Base-by-base conservation (phyloP, 192 early-diverging fungal species). In the Glomus cerebriforme region DNA sequence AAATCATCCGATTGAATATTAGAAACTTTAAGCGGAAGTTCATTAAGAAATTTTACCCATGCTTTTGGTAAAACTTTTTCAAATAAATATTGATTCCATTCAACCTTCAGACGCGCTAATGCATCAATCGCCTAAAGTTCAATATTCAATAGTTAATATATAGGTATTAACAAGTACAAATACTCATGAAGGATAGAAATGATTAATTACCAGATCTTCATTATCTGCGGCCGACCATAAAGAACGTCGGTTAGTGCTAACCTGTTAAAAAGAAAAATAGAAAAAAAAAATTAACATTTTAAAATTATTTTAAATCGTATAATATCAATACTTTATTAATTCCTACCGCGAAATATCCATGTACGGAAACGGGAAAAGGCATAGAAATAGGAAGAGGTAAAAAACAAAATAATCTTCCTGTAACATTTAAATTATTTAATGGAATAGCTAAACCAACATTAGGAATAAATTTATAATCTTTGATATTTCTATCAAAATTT, bases 301-400 rank as follows among this genome's bases (percentile, higher is more conserved):
- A n/a, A n/a, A n/a, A n/a, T n/a, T n/a, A n/a, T n/a, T 43, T 43
- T 9, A 0, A 43, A 43, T 43, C 6, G 7, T 6, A 43, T 43
- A 43, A 43, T 43, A 43, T 43, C 39, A 43, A 43, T 9, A 24
- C n/a, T 47, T 47, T 35, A 35, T 6, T 2, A 1, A 17, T 24
- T 19, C 60, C 75, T 43, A 85, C 80, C 6, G 84, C 82, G 62
- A 85, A 85, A 60, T 79, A 74, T 1, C 84, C 84, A 27, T 85
- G 78, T 37, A 85, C 81, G 47, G 83, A 82, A 13, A 82, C 84
- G 0, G 64, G 80, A 26, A 85, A 79, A 0, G 83, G 83, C 1
- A 77, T 59, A 24, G 59, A 32, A 19, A 82, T 77, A 4, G 79
- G 73, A 39, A 85, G 83, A 26, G 84, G 84, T 7, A 85, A 47